Percentiles rank a stretch among this genome's conserved stretches.
phyloP scores from a whole-genome alignment of 2,329 filamentous ascomycete species.

The Fusarium piperis region DNA sequence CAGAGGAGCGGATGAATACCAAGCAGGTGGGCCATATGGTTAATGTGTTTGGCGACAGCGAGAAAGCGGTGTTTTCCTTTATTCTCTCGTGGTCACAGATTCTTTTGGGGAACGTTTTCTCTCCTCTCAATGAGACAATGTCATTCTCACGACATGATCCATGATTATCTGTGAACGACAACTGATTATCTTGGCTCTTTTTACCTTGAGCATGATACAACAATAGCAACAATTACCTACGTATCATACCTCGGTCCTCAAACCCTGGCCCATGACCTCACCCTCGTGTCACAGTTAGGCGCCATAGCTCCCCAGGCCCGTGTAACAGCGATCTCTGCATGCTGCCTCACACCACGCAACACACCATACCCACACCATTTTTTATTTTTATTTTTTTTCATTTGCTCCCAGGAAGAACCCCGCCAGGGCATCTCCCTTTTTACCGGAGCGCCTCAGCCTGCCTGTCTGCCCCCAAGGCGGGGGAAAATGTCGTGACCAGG shows the following conservation, averaged over 20 bases:
- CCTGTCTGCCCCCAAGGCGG: background rate
- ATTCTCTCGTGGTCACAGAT: conserved; percentile 29
- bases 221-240: background rate
- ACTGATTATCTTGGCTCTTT: background rate
- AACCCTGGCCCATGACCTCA: background rate
- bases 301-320: background rate
- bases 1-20: conserved; percentile 17
- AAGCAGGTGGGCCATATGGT: conserved; percentile 23
- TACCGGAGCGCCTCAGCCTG: background rate
- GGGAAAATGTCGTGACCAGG: background rate
- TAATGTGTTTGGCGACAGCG: conserved; percentile 33
- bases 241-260: background rate
- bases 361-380: conserved; percentile 19
- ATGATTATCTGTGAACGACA: background rate
- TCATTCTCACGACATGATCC: conserved; percentile 27
- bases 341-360: conserved; percentile 19
- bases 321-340: conserved; percentile 1
- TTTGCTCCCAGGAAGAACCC: background rate
- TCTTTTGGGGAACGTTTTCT: conserved; percentile 21
- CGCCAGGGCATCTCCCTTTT: background rate
- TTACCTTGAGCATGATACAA: background rate
- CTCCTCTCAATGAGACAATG: conserved; percentile 32
- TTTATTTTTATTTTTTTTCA: background rate
- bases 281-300: background rate
- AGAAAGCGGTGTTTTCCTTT: conserved; percentile 32